Evolutionary conservation across 225 moss, liverwort and hornwort genomes (phyloP).

Genomic region (Takakia lepidozioides): DNA sequence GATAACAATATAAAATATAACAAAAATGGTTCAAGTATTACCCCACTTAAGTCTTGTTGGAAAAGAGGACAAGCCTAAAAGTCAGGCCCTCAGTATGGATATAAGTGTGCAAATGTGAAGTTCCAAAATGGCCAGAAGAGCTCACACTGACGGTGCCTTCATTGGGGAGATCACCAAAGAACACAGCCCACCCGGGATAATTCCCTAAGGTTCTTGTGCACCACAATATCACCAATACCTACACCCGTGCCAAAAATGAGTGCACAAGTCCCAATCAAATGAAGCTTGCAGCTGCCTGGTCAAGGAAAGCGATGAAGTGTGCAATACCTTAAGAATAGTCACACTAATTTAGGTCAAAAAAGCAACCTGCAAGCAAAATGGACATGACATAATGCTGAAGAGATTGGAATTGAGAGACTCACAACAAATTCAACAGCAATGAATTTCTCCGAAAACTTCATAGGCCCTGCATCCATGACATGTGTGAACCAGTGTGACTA

Average conservation of each 20-base stretch:
- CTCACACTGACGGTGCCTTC: conserved; percentile 51
- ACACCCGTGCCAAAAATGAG: too few species aligned
- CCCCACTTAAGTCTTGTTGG: background rate
- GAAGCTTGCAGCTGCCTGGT: too few species aligned
- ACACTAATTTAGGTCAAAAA: too few species aligned
- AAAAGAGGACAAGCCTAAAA: background rate
- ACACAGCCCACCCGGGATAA: conserved; percentile 46
- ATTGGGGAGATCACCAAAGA: conserved; percentile 25
- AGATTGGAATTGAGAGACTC: background rate
- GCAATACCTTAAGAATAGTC: too few species aligned
- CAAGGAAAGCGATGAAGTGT: too few species aligned
- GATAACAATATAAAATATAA: background rate
- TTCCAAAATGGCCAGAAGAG: too few species aligned
- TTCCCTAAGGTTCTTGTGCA: conserved; percentile 7
- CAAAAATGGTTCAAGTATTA: background rate
- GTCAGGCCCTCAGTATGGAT: too few species aligned
- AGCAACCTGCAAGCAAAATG: too few species aligned
- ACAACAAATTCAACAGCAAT: conserved; percentile 6
- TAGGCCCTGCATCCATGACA: conserved; percentile 9
- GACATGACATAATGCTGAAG: too few species aligned
- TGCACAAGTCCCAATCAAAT: too few species aligned
- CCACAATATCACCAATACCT: too few species aligned
- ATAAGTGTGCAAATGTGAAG: background rate
- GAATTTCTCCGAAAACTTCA: conserved; percentile 9
- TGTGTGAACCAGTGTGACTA: too few species aligned